Evolutionary conservation across 2,329 filamentous ascomycete species (phyloP), one percentile per base, ranked within the genome.

Genomic region (Fusarium nematophilum): DNA sequence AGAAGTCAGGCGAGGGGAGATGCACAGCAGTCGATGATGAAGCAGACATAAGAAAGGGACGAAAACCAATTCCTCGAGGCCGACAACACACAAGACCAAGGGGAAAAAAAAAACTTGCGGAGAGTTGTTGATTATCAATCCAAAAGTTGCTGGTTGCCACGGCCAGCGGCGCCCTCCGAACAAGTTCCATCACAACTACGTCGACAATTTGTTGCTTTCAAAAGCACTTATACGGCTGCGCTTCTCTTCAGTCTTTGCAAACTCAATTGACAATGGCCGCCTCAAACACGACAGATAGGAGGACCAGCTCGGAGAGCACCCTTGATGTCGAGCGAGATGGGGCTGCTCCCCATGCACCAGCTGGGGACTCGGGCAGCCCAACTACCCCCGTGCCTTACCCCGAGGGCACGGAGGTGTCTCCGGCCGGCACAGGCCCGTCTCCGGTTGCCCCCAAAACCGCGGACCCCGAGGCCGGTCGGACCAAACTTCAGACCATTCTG

Each of bases 401-500:
- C 48, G 39, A 58, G n/a, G 53, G 39, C 39, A 39, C 53, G 34
- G 53, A 48, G 14, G 43, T 53, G 5, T 23, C 50, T 4, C 46
- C 64, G 38, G 51, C 48, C 44, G 54, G 44, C 17, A 50, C 34
- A 21, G 37, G 34, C 38, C 54, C 55, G 26, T 30, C 47, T 8
- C 59, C 64, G 37, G 42, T 27, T 10, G 43, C 43, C 9, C 34
- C 61, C 33, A 55, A 49, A 39, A 10, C 53, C 8, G 58, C 56
- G 6, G 71, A 72, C 5, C 73, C 75, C 6, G 76, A 78, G 51
- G 72, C 72, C 31, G 53, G 63, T 15, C 72, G 78, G 43, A 79
- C 77, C 7, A 72, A 66, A 33, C 53, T 77, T 10, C 64, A 80
- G 67, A 79, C 74, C 7, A 57, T 71, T 39, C 69, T 80, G 43